Evolutionary conservation across 2,329 filamentous ascomycete genomes (phyloP).

Genomic region (Fusarium marasasianum): DNA sequence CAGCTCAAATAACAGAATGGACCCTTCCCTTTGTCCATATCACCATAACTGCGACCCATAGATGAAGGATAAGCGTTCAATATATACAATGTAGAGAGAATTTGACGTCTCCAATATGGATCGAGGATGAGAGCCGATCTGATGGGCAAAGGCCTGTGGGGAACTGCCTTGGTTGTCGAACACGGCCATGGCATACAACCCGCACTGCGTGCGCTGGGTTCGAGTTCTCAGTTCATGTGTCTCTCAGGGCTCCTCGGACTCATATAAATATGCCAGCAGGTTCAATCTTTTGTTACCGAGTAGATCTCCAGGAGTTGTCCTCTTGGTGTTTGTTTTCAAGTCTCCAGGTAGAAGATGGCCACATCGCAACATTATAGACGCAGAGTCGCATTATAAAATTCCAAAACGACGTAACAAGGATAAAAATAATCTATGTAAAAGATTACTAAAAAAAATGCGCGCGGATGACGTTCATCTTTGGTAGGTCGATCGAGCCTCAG

Average conservation of each 20-base stretch:
- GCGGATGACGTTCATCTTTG: background rate
- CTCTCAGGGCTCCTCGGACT: too few species aligned
- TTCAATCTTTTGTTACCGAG: background rate
- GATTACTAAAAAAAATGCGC: background rate
- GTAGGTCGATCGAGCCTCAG: background rate
- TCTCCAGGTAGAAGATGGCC: background rate
- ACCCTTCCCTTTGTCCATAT: background rate
- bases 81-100: background rate
- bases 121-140: background rate
- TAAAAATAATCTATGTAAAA: background rate
- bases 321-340: background rate
- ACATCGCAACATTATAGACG: background rate
- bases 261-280: background rate
- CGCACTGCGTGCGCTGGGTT: background rate
- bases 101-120: background rate
- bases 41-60: background rate
- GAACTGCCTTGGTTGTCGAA: background rate
- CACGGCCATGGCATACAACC: background rate
- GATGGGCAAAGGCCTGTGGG: background rate
- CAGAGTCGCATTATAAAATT: background rate
- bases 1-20: background rate
- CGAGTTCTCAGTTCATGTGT: background rate
- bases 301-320: background rate
- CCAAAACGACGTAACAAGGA: background rate
- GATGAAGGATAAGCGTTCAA: background rate